Base-by-base conservation (phyloP, 2,329 filamentous ascomycete genomes). In the Fusarium sp. region DNA sequence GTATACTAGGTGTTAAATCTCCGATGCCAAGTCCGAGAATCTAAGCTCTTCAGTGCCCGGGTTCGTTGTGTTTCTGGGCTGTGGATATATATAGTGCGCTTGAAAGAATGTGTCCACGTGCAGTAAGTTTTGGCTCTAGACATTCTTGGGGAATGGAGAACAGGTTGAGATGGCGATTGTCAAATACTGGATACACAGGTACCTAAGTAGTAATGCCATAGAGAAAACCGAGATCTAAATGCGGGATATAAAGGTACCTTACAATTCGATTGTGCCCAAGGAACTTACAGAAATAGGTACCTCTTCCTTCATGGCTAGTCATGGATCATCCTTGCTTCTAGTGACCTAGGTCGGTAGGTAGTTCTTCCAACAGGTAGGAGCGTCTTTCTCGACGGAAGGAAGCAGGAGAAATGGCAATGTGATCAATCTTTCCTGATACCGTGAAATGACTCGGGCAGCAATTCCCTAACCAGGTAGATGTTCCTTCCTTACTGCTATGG, bases 41-140 rank as follows among this genome's bases (percentile, higher is more conserved):
- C 19, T 13, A 21, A 37, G 17, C 14, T 37, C 23, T 25, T 25
- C 23, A 25, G 23, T 25, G 3, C 23, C 43, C 44, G 27, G 42
- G 37, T 32, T 46, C 17, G 50, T 53, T 37, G 27, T 41, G 17
- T 41, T 45, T 49, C 38, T 45, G 35, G 51, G 17, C 32, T 21
- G 25, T 31, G 37, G 37, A 36, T 43, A 23, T 10, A 31, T 10
- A 4, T 13, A 9, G 9, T 13, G 11, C 31, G 6, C 14, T 13
- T 14, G 31, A 37, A n/a, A 39, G 46, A 45, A 33, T 31, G 21
- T 49, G 53, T 66, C 70, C 69, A 72, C 70, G 70, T 72, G 70
- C 67, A 49, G 57, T 46, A 63, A 65, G 52, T 35, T 57, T 68
- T 67, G 69, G 67, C 58, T 61, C 57, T 46, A 61, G 52, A 46